These are phyloP conservation scores for Fusarium secorum DNA, from an alignment of 2,329 filamentous ascomycete genomes.

Conservation along the genomic window DNA sequence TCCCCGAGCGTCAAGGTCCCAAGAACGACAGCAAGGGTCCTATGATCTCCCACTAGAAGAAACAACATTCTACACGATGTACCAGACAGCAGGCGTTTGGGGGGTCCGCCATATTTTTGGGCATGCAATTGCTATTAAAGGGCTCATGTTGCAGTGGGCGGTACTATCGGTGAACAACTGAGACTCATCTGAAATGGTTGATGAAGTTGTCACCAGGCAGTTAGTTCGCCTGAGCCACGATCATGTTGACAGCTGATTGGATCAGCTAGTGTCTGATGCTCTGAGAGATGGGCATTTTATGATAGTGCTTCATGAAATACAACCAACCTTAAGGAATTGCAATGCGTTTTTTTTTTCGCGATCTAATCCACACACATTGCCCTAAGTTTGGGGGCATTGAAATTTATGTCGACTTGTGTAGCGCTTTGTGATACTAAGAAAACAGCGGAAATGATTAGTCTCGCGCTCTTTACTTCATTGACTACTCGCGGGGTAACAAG, in stretches of 20 bases:
- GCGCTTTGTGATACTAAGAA: not conserved
- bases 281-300: slow-evolving; percentile 34
- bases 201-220: slow-evolving; percentile 9
- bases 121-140: not conserved
- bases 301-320: slow-evolving; percentile 28
- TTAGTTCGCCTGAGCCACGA: not conserved
- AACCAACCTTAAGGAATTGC: slow-evolving; percentile 20
- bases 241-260: slow-evolving; percentile 5
- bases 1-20: slow-evolving; percentile 59
- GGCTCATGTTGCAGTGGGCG: not conserved
- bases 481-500: not conserved
- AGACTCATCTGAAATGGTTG: slow-evolving; percentile 19
- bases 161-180: slow-evolving; percentile 9
- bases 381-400: not conserved
- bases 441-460: not conserved
- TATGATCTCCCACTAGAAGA: slow-evolving; percentile 53
- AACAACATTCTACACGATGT: not conserved
- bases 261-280: slow-evolving; percentile 11
- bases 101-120: slow-evolving; percentile 7
- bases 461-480: not conserved
- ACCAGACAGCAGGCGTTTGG: slow-evolving; percentile 10
- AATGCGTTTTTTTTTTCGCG: not conserved
- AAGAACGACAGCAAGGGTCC: slow-evolving; percentile 62
- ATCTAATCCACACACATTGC: not conserved
- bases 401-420: not conserved